Conservation (phyloP, 345 rosid species). For the Pelargonium nanum region DNA sequence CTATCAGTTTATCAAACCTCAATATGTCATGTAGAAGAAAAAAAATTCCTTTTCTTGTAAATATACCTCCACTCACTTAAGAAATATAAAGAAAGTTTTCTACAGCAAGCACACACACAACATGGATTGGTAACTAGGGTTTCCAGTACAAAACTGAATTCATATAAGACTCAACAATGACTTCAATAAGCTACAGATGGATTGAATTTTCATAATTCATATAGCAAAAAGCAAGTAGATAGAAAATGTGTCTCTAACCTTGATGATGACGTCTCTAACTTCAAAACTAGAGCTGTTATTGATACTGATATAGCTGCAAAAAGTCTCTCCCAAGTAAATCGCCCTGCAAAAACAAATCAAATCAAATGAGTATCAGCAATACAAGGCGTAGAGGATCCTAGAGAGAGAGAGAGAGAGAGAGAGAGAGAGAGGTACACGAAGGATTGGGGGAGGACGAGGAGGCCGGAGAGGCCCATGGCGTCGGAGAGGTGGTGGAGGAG, state of each 20-base stretch:
- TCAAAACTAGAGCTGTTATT: conserved; percentile 80
- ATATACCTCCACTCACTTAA: background rate
- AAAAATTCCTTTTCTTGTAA: background rate
- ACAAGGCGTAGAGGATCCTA: background rate
- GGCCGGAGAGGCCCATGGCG: conserved; percentile 83
- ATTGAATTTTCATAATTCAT: no score
- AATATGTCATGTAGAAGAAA: background rate
- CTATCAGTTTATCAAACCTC: background rate
- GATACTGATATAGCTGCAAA: conserved; percentile 86
- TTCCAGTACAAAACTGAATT: background rate
- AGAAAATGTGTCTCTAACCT: conserved; percentile 24
- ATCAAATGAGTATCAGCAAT: background rate
- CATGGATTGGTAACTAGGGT: background rate
- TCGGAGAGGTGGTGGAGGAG: conserved; percentile 60
- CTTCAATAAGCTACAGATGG: no score
- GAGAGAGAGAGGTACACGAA: conserved; percentile 45
- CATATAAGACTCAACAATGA: background rate
- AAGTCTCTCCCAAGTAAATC: conserved; percentile 88
- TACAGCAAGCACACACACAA: background rate
- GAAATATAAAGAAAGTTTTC: background rate
- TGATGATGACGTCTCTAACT: conserved; percentile 72
- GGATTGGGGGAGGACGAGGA: conserved; percentile 94
- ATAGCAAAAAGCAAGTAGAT: background rate
- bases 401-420: background rate
- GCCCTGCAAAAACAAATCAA: conserved; percentile 34